Conservation (phyloP, 257 asterid species). For the Ocimum tenuiflorum region DNA sequence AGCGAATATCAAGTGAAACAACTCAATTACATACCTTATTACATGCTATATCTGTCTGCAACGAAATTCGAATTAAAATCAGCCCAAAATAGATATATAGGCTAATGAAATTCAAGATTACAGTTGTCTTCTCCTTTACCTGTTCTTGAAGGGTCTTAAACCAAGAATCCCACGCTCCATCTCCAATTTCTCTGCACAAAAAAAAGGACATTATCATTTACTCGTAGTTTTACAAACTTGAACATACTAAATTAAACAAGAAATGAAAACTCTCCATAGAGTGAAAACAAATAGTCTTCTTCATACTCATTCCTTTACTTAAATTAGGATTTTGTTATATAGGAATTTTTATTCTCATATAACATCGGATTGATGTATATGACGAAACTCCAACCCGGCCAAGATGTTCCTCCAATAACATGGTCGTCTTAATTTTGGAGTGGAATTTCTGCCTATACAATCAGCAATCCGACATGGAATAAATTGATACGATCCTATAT, state of each 20-base stretch:
- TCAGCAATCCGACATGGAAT: too few relatives aligned
- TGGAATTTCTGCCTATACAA: too few relatives aligned
- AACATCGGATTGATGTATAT: too few relatives aligned
- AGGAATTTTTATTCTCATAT: too few relatives aligned
- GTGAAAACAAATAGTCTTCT: too few relatives aligned
- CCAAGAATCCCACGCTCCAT: constrained; percentile 95
- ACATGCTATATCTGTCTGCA: constrained; percentile 81
- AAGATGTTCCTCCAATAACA: too few relatives aligned
- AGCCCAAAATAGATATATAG: not conserved
- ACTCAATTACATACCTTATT: constrained; percentile 51
- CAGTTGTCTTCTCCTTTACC: constrained; percentile 29
- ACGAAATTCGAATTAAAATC: constrained; percentile 18
- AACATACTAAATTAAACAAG: not conserved
- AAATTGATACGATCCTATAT: too few relatives aligned
- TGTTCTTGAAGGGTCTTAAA: constrained; percentile 72
- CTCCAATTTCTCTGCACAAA: constrained; percentile 72
- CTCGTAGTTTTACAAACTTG: not conserved
- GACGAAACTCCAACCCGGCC: too few relatives aligned
- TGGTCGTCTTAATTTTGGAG: too few relatives aligned
- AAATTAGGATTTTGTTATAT: too few relatives aligned
- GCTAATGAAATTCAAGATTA: not conserved
- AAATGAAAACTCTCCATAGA: not conserved
- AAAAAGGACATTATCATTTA: constrained; percentile 8
- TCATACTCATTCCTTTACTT: too few relatives aligned
- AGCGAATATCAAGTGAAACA: constrained; percentile 7